Evolutionary conservation across 495 filamentous ascomycete genomes (phyloP).

Genomic region (Neohortaea acidophila): DNA sequence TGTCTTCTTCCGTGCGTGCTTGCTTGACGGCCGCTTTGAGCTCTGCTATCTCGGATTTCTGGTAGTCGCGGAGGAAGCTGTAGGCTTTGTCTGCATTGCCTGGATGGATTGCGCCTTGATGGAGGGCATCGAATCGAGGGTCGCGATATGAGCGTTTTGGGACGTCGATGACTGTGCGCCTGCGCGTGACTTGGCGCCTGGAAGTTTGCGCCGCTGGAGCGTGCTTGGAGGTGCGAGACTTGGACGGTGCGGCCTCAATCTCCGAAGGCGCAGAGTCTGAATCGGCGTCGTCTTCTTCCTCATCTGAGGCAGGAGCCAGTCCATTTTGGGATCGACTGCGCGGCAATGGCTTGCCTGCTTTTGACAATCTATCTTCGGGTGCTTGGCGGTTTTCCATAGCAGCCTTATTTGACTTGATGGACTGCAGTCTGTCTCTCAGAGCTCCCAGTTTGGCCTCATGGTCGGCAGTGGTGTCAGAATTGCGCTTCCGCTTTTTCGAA

Average conservation of each 20-base stretch:
- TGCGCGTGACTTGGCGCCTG: conserved; percentile 67
- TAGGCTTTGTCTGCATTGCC: conserved; percentile 73
- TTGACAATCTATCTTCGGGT: conserved; percentile 2
- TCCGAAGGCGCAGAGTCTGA: conserved; percentile 23
- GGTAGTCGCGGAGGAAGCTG: conserved; percentile 74
- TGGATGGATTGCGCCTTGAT: conserved; percentile 59
- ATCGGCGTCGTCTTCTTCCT: conserved; percentile 27
- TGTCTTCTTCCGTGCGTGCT: conserved; percentile 45
- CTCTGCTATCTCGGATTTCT: conserved; percentile 57
- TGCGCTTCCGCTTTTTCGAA: conserved; percentile 33
- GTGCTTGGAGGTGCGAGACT: conserved; percentile 61
- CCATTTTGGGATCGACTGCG: conserved; percentile 4
- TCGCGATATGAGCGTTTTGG: conserved; percentile 49
- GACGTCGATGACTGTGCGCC: conserved; percentile 49
- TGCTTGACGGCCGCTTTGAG: conserved; percentile 49
- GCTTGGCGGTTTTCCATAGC: neutral
- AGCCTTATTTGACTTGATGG: conserved; percentile 19
- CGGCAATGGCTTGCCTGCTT: no score
- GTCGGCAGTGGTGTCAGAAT: no score
- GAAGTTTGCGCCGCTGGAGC: conserved; percentile 67
- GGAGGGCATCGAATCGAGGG: conserved; percentile 64
- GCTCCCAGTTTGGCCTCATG: conserved; percentile 24
- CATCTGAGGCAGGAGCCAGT: neutral
- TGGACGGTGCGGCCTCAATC: conserved; percentile 7
- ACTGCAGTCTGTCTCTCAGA: conserved; percentile 20